Conservation (phyloP, 768 basidiomycete species). For the Boletus rex-veris region DNA sequence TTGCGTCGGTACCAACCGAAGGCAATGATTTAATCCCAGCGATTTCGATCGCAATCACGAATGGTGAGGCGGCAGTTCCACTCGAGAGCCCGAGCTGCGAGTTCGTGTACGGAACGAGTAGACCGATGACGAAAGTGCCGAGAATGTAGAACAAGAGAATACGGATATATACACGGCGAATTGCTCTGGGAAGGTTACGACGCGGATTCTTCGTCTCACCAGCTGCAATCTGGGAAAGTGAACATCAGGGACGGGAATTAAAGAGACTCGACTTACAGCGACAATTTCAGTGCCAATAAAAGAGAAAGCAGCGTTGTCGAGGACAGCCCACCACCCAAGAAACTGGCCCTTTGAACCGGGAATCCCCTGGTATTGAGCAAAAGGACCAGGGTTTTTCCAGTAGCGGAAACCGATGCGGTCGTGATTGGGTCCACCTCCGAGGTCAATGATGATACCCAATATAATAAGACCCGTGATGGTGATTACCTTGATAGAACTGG, state of each 20-base stretch:
- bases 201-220: constrained; percentile 91
- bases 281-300: constrained; percentile 95
- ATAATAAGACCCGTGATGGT: constrained; percentile 73
- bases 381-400: constrained; percentile 89
- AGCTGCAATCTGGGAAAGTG: constrained; percentile 62
- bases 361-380: constrained; percentile 67
- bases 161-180: constrained; percentile 64
- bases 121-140: constrained; percentile 72
- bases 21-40: constrained; percentile 88
- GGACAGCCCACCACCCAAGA: constrained; percentile 63
- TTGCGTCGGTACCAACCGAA: constrained; percentile 45
- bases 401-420: constrained; percentile 60
- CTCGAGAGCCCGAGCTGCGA: constrained; percentile 44
- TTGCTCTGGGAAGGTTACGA: constrained; percentile 53
- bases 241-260: background rate
- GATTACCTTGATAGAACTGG: constrained; percentile 81
- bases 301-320: constrained; percentile 90
- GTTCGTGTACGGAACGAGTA: constrained; percentile 76
- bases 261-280: constrained; percentile 49
- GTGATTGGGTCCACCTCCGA: constrained; percentile 84
- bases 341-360: constrained; percentile 72
- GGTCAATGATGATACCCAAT: constrained; percentile 71
- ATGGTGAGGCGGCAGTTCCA: constrained; percentile 74
- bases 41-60: constrained; percentile 83
- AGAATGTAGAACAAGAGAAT: constrained; percentile 79